Evolutionary conservation across 306 rosid species (phyloP), one percentile per base, ranked within the genome.

Genomic region (Quercus berberidifolia): DNA sequence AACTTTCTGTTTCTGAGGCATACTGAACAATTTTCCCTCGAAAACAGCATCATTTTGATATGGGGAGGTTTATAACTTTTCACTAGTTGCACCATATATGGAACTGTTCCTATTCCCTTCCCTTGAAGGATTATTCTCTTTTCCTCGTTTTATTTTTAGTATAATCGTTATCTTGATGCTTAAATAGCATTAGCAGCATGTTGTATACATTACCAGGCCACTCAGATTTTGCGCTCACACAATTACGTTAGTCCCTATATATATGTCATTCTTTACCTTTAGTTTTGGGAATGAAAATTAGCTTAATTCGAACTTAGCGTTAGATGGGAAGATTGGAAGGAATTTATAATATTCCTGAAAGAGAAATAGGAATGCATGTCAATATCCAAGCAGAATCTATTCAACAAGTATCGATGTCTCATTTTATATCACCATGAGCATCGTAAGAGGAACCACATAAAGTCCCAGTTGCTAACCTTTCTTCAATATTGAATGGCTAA

Each of bases 331-430:
- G 64, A 69, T 75, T 30, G 70, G 65, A n/a, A 12, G 35, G 64
- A 68, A 41, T 69, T 41, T 69, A 5, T 14, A 26, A n/a, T 68
- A 54, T 56, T 58, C 62, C 65, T 18, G 20, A 20, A 64, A 59
- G 23, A 12, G 8, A 31, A 11, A 41, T 3, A 19, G 46, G 60
- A 11, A 30, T 20, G n/a, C 43, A 7, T 68, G 59, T n/a, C 57
- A 33, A 10, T 28, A 28, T 67, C 35, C n/a, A 25, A 38, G 31
- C 12, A 67, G 80, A 80, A 80, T n/a, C 58, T 69, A 28, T 30
- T 75, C 74, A 67, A 51, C 41, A 56, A 77, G 85, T 56, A 73
- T 77, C 46, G 10, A 51, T 70, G 55, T 81, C 55, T 59, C 68
- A 70, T 6, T 33, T 33, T 18, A 14, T 30, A 41, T 26, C 20